Evolutionary conservation across 495 filamentous ascomycete genomes (phyloP), one percentile per base, ranked within the genome.

Genomic region (Neurospora sp.): DNA sequence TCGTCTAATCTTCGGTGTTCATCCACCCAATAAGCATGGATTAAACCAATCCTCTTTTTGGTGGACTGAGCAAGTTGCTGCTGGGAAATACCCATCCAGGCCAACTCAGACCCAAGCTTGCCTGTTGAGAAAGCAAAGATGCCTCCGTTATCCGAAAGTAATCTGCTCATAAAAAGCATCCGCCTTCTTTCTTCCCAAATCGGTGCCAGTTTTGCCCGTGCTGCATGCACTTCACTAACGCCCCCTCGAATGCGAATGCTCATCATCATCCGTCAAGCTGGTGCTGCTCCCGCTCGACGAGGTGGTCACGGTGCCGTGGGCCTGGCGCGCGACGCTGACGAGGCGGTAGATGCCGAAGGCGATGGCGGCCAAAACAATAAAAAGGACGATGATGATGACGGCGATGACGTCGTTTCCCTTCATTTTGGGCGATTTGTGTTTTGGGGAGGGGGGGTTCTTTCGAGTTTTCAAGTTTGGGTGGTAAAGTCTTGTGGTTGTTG

Each of bases 331-430:
- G 5, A 86, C 74, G 75, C 80, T 83, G 75, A 88, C 86, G 35
- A 89, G 81, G 69, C 81, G 80, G 79, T 89, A 93, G 83, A 93
- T 93, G 71, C 85, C 87, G 78, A 90, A 91, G 48, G 87, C 90
- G 74, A 90, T 89, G 73, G 89, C 81, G 53, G 89, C 90, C 37
- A 94, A 88, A 66, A 93, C 79, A 80, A 93, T 80, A 82, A 93
- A 93, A 74, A 94, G 87, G 48, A 93, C 76, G 82, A 94, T 93
- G 82, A 94, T 90, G 82, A 94, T 94, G 80, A 94, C 87, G 40
- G 91, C 92, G 81, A 94, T 92, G 79, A 90, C 87, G 83, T 92
- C 87, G 88, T 94, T 94, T 84, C 89, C 82, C 81, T 92, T 83
- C 74, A 90, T 86, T 84, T 84, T 90, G 70, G 71, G 73, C 69